phyloP scores from a whole-genome alignment of 805 yeast species.

The Candida dajiaensis region DNA sequence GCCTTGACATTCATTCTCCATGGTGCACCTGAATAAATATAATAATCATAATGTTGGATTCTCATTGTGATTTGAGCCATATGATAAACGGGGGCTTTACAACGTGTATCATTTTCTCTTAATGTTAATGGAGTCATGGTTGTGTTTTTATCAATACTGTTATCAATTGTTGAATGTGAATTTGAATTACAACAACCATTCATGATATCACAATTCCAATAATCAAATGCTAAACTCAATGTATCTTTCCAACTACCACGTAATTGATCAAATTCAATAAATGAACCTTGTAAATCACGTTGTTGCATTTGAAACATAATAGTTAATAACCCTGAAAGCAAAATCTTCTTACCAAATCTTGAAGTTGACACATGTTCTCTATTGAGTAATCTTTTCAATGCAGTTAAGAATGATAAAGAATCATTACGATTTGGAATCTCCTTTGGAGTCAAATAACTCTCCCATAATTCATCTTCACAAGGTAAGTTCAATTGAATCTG shows the following conservation, averaged over 20 bases:
- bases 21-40: conserved; percentile 77
- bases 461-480: conserved; percentile 59
- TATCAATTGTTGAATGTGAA: conserved; percentile 12
- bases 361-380: conserved; percentile 40
- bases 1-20: conserved; percentile 68
- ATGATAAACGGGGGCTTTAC: conserved; percentile 65
- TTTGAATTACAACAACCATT: conserved; percentile 27
- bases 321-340: conserved; percentile 62
- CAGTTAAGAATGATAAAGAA: conserved; percentile 43
- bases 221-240: conserved; percentile 63
- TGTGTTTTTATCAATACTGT: conserved; percentile 2
- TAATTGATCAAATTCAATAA: conserved; percentile 35
- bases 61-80: conserved; percentile 68
- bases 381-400: conserved; percentile 52
- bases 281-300: conserved; percentile 54
- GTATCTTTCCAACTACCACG: conserved; percentile 64
- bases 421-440: conserved; percentile 23
- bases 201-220: conserved; percentile 50
- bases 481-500: conserved; percentile 59
- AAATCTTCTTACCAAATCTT: conserved; percentile 59
- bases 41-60: conserved; percentile 71
- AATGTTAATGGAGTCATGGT: conserved; percentile 17
- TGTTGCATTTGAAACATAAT: conserved; percentile 71
- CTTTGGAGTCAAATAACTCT: conserved; percentile 27
- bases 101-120: conserved; percentile 37